Conservation (phyloP, 352 stramenopile genomes). For the Aphanomyces invadans region DNA sequence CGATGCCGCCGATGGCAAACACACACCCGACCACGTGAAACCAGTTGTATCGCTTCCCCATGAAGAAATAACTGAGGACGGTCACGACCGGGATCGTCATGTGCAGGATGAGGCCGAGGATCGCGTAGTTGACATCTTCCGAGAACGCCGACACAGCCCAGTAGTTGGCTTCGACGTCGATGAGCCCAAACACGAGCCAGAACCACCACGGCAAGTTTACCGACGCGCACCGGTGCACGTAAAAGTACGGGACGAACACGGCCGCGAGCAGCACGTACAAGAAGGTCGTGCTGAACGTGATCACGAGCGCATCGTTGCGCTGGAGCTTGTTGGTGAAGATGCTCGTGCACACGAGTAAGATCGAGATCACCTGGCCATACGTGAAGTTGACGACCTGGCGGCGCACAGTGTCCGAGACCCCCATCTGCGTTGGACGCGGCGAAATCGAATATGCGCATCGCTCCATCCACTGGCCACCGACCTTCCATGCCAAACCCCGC, state of each 20-base stretch:
- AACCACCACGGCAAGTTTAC: slow-evolving; percentile 47
- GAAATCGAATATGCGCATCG: not conserved
- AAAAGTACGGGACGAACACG: slow-evolving; percentile 44
- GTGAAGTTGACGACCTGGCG: slow-evolving; percentile 16
- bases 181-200: slow-evolving; percentile 47
- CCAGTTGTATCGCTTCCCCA: slow-evolving; percentile 53
- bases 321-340: slow-evolving; percentile 60
- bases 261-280: slow-evolving; percentile 46
- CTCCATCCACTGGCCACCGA: not conserved
- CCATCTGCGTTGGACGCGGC: not conserved
- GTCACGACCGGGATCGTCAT: slow-evolving; percentile 65
- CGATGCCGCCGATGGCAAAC: slow-evolving; percentile 42
- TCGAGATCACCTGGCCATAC: slow-evolving; percentile 55
- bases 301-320: slow-evolving; percentile 41
- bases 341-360: slow-evolving; percentile 52
- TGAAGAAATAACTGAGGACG: slow-evolving; percentile 56
- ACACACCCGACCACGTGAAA: slow-evolving; percentile 47
- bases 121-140: slow-evolving; percentile 57
- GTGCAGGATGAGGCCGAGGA: slow-evolving; percentile 57
- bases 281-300: slow-evolving; percentile 54
- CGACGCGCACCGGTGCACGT: slow-evolving; percentile 28
- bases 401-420: not conserved
- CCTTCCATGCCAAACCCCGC: not conserved
- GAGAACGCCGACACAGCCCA: slow-evolving; percentile 65
- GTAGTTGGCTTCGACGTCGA: slow-evolving; percentile 71